A percentile compares a stretch with the other conserved stretches of the same genome.
Conservation (phyloP, 2,329 filamentous ascomycete species). For the Cryphonectria radicalis region DNA sequence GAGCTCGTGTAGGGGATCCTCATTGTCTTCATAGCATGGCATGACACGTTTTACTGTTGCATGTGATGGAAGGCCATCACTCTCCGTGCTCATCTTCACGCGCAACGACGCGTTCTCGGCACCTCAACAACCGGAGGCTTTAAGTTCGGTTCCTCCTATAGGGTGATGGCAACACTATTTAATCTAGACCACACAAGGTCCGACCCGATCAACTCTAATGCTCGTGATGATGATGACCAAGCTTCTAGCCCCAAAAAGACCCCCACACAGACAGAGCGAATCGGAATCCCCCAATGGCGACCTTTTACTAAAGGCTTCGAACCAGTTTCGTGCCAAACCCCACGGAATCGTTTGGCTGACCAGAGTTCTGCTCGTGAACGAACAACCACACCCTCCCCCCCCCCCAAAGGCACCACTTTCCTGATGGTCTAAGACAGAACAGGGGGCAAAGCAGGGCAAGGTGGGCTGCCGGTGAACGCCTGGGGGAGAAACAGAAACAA, state of each 20-base stretch:
- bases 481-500: slow-evolving; percentile 21
- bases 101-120: not conserved
- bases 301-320: not conserved
- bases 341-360: not conserved
- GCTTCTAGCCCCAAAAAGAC: not conserved
- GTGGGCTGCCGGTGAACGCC: slow-evolving; percentile 24
- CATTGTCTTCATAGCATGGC: not conserved
- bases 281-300: too few relatives aligned
- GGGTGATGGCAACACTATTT: not conserved
- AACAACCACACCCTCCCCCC: not conserved
- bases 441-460: not conserved
- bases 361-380: not conserved
- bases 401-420: not conserved
- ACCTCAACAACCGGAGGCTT: not conserved
- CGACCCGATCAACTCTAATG: not conserved
- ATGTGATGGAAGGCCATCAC: not conserved
- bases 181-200: not conserved
- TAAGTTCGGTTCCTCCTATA: not conserved
- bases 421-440: not conserved
- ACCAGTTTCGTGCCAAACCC: not conserved
- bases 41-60: not conserved
- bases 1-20: not conserved
- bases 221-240: not conserved
- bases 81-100: not conserved
- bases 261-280: not conserved